Base-by-base conservation (phyloP, 2,329 filamentous ascomycete genomes). In the Pestalotiopsis sp. region DNA sequence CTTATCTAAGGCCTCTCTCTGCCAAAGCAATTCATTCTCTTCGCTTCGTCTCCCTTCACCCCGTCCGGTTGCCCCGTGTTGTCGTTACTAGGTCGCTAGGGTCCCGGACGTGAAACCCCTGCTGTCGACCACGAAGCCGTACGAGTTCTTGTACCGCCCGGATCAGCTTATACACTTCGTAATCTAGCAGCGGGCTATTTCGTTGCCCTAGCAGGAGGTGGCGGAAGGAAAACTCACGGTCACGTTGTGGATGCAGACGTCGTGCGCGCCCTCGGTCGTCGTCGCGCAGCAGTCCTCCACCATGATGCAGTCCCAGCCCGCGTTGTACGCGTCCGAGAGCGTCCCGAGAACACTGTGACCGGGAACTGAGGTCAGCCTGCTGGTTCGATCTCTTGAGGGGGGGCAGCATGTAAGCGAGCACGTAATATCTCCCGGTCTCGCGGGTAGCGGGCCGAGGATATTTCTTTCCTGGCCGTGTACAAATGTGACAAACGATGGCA, bases 271-370 rank as follows among this genome's bases (percentile, higher is more conserved):
- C 10, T 71, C 73, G 64, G 83, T 86, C 3, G 79, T 83, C 4
- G 86, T 89, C 6, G 80, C 86, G 61, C 82, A 84, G 39, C 83
- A 76, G 73, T 89, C 86, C n/a, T 81, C 81, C 14, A 89, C 71
- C 72, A 89, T 73, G 24, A 89, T 76, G 70, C 84, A 86, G 72
- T 88, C 85, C 76, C 82, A 88, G 0, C 87, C 87, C 69, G 81
- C 82, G 70, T 81, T 84, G 71, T 85, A 87, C 2, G 84, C 85
- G 77, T 90, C 86, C 62, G 81, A 79, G 68, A 89, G 76, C 14
- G 85, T 88, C 1, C 85, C 85, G 24, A 84, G 79, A 7, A 90
- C 87, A 72, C 5, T n/a, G n/a, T n/a, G n/a, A n/a, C n/a, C n/a
- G n/a, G n/a, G n/a, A n/a, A n/a, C n/a, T n/a, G n/a, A n/a, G n/a